Base-by-base conservation (phyloP, 192 early-diverging fungal genomes). In the Rhizoclosmatium globosum region DNA sequence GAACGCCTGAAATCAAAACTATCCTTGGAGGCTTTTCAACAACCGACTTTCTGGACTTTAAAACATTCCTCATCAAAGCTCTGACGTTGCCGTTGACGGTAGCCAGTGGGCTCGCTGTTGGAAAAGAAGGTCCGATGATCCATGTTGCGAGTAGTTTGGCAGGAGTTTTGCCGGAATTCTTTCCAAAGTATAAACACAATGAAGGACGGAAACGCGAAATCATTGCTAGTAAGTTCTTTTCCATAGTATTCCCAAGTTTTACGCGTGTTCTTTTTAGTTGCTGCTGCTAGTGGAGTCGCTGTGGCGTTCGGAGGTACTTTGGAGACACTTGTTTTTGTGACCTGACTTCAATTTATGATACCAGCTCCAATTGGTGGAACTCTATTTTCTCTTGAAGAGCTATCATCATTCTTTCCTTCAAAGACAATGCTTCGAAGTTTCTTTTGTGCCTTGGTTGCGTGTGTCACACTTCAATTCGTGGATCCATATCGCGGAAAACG, bases 81-180 rank as follows among this genome's bases (percentile, higher is more conserved):
- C 82, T 94, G 62, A 94, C 95, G 48, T 84, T 96, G 88, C 89
- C 92, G 17, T 81, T 97, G 83, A 88, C 94, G 0, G 94, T 96
- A 0, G 95, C 96, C 1, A 94, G 95, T 6, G 96, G 95, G 13
- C 82, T 99, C 68, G 93, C 92, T 64, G 87, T 99, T 19, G 97
- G 97, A 48, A 99, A 99, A 82, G 96, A 99, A 82, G 97, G 96
- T 0, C 97, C 97, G 0, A 93, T 98, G 85, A 92, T 99, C 3
- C 96, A 98, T 81, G 90, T 98, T 3, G 93, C 94, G 1, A 94
- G 94, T 71, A 96, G 94, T 70, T 88, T 96, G 42, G 96, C 95
- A 43, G 96, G 96, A 83, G 91, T 96, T 21, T 87, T 93, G 46
- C 92, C 93, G 2, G 87, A 94, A 19, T 86, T 97, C 11, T 98